A percentile compares a stretch with the other conserved stretches of the same genome.
phyloP scores from a whole-genome alignment of 2,329 filamentous ascomycete species.

The Ceratocystis destructans region DNA sequence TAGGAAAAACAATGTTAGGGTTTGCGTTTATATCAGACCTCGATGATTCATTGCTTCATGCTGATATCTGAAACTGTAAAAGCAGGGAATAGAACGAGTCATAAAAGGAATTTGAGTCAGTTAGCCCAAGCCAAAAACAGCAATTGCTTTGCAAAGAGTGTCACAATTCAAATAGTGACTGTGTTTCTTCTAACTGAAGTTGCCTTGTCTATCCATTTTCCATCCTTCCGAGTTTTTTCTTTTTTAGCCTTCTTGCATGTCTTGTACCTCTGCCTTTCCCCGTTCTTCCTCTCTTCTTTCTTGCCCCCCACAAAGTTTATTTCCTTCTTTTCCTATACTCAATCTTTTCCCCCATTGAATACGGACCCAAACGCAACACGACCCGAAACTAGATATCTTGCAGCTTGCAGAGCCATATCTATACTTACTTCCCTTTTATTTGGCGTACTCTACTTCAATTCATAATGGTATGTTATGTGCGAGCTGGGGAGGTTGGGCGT shows the following conservation, averaged over 20 bases:
- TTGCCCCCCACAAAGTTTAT: not conserved
- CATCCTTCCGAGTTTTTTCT: not conserved
- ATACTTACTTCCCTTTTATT: constrained; percentile 11
- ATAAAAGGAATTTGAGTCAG: not conserved
- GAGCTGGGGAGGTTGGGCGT: not conserved
- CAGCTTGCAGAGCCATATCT: constrained; percentile 12
- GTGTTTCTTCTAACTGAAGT: not conserved
- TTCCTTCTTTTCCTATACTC: not conserved
- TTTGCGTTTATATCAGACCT: not conserved
- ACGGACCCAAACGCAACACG: not conserved
- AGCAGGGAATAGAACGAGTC: not conserved
- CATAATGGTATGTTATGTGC: constrained; percentile 13
- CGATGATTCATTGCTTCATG: not conserved
- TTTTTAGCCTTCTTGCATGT: not conserved
- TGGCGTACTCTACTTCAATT: not conserved
- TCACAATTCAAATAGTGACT: not conserved
- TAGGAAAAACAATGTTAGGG: not conserved
- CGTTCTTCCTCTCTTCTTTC: not conserved
- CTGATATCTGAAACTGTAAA: not conserved
- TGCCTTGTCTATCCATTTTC: not conserved
- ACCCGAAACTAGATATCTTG: not conserved
- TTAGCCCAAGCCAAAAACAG: constrained; percentile 1
- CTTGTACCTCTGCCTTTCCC: not conserved
- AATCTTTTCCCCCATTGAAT: not conserved
- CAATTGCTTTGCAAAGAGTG: not conserved